Conservation (phyloP, 345 rosid genomes). For the Lenwebbia sp. region DNA sequence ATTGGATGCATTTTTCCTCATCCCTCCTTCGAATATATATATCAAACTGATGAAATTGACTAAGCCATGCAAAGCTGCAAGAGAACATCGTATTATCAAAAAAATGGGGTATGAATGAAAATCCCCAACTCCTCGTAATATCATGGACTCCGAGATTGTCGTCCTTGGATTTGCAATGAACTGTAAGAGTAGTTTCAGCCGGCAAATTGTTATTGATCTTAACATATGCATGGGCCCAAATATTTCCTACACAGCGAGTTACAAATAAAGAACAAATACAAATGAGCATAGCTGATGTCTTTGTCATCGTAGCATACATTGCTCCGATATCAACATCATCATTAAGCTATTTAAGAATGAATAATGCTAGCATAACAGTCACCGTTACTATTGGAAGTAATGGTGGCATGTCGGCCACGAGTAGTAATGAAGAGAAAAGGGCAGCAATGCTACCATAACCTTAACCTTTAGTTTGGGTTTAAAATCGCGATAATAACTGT, state of each 20-base stretch:
- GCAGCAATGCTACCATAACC: no score
- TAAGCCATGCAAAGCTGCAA: background rate
- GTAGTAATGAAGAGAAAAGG: no score
- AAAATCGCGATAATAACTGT: no score
- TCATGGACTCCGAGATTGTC: background rate
- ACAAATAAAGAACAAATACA: background rate
- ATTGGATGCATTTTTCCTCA: background rate
- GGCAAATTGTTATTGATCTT: background rate
- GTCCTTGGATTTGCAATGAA: background rate
- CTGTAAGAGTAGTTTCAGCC: background rate
- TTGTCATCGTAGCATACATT: background rate
- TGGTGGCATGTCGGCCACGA: no score
- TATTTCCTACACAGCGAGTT: background rate
- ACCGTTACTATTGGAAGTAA: no score
- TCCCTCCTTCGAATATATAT: background rate
- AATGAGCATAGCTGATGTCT: background rate
- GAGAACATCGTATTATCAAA: background rate
- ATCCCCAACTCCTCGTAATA: background rate
- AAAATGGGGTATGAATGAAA: background rate
- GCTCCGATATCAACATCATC: background rate
- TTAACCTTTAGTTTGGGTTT: no score
- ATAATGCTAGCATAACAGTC: background rate
- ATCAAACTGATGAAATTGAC: background rate
- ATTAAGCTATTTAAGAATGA: background rate
- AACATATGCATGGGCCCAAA: accelerated